These are phyloP conservation scores for Hygrophila difformis DNA, from an alignment of 257 asterid species.

Conservation along the genomic window DNA sequence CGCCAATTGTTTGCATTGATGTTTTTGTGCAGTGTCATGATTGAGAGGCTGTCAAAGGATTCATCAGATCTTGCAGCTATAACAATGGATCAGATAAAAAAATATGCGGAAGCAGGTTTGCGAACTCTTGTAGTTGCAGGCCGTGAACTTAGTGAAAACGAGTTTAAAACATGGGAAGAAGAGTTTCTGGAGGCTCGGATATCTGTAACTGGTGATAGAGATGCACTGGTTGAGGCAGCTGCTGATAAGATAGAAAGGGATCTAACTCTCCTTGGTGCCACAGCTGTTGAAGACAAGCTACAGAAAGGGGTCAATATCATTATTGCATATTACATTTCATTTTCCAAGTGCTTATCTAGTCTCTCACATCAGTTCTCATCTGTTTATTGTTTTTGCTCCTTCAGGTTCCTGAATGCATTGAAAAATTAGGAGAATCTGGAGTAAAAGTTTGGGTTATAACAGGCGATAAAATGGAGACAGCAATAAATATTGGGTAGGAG, in stretches of 20 bases:
- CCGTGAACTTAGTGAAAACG: constrained; percentile 72
- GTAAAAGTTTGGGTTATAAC: constrained; percentile 95
- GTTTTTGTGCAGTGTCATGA: constrained; percentile 56
- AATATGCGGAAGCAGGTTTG: constrained; percentile 85
- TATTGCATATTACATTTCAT: constrained; percentile 16
- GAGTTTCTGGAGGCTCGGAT: constrained; percentile 65
- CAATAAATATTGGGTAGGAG: constrained; percentile 83
- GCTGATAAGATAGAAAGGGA: constrained; percentile 79
- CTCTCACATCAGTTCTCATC: not conserved
- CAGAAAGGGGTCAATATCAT: constrained; percentile 74
- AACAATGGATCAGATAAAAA: constrained; percentile 63
- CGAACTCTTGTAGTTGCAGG: constrained; percentile 80
- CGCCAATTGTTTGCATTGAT: not conserved
- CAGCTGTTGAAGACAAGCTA: constrained; percentile 96
- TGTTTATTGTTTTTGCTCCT: constrained; percentile 16
- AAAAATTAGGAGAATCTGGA: constrained; percentile 77
- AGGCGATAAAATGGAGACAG: constrained; percentile 99
- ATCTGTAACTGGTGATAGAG: constrained; percentile 63
- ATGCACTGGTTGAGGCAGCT: constrained; percentile 61
- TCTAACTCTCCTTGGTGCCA: constrained; percentile 81
- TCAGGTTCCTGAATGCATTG: constrained; percentile 94
- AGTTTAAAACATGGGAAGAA: constrained; percentile 61
- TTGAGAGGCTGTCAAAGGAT: constrained; percentile 60
- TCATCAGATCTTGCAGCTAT: constrained; percentile 31
- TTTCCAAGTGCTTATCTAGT: not conserved